Evolutionary conservation across 768 basidiomycete species (phyloP), one percentile per base, ranked within the genome.

Genomic region (Gymnopilus junonius): DNA sequence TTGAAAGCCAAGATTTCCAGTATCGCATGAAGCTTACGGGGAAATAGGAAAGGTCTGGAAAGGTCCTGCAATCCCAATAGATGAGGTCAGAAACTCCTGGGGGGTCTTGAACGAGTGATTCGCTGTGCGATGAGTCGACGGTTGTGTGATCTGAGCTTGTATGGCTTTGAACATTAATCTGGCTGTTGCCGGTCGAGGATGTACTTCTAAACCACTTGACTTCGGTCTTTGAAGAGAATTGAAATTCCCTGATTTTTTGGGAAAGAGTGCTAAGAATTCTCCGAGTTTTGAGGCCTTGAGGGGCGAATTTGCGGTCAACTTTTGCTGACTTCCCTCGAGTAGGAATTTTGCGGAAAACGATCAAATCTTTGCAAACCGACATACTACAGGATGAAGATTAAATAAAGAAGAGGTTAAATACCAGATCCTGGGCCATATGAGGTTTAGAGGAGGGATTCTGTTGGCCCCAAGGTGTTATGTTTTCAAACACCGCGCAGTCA

Each of bases 401-500:
- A 20, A 5, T 51, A 51, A n/a, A 32, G 27, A 32, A 20, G 8
- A 8, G 11, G 17, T 32, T 12, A 32, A 31, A 51, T 51, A 51
- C 48, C 29, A 15, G n/a, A 15, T n/a, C n/a, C 17, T n/a, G 1
- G 31, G 4, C 6, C 3, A 6, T 32, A n/a, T 8, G 29, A 20
- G 6, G 29, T 32, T n/a, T 0, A 32, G 17, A 8, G 29, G 17
- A 29, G 48, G 15, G 29, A 31, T 51, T 51, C n/a, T 32, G 48
- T 8, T 17, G 11, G 48, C 23, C 17, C 29, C 29, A 51, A 10
- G 31, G 17, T 51, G 48, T 51, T 51, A n/a, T 51, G 48, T 29
- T 51, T 51, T 51, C 48, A 51, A 51, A 51, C 48, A 51, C 48
- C 48, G 48, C 48, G 27, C 48, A 50, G 48, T 50, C 48, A 50